Evolutionary conservation across 768 basidiomycete species (phyloP), one percentile per base, ranked within the genome.

Genomic region (Pulveroboletus ravenelii): DNA sequence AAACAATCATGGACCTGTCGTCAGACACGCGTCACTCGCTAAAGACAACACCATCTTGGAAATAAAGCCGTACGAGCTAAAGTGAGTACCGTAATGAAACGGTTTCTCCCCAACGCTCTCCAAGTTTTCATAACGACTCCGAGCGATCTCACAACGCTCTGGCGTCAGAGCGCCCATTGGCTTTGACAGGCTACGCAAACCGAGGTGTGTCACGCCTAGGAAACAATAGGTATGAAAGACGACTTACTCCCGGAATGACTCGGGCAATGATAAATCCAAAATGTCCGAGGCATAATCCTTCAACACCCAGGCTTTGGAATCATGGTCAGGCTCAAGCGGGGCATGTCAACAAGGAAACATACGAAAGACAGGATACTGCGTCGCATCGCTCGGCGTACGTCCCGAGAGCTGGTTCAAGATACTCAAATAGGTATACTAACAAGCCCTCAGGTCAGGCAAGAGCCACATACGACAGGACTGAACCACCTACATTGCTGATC

Each of bases 71-170:
- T 47, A 66, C 10, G 92, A 94, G 62, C 89, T 91, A 62, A 93
- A 97, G 64, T 97, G 94, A 0, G 94, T 96, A 38, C 94, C 89
- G 54, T 91, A 93, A 62, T 92, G 89, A 68, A 95, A 95, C 0
- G 93, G 93, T 32, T 81, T 78, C 69, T 97, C 93, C 8, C 70
- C 87, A 2, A 95, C 87, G 53, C 89, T 83, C 59, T 83, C 68
- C 10, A 94, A 74, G 55, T 85, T 89, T 30, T 70, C 67, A 57
- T 93, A 94, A 37, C 92, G 79, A 32, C 79, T 80, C 42, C 75
- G 73, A 1, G 94, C 93, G 6, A 88, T 86, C 52, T 87, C 85
- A 32, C 80, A 72, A 6, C 93, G 80, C 25, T 78, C 81, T 4
- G 78, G 72, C 0, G 89, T 92, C 29, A 94, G 72, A 0, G 91